Percentiles rank a stretch among this genome's conserved stretches.
These are phyloP conservation scores for Lyophyllum shimeji DNA, from an alignment of 768 basidiomycete species.

Conservation along the genomic window DNA sequence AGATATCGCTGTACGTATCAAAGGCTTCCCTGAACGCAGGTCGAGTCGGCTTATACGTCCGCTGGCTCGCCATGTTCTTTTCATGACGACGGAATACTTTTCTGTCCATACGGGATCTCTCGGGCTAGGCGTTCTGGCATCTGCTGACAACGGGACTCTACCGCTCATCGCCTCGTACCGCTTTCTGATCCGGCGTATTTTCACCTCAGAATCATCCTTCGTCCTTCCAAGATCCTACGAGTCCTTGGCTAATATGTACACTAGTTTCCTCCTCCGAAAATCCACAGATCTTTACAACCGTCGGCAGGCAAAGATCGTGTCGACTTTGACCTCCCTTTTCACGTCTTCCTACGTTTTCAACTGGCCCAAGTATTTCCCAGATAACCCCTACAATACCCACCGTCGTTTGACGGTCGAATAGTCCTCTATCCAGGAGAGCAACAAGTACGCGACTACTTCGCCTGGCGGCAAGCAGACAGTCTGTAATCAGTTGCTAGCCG, in stretches of 20 bases:
- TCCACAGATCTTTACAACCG: conserved; percentile 81
- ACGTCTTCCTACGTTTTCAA: conserved; percentile 88
- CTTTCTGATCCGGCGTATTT: background rate
- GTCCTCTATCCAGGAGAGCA: conserved; percentile 74
- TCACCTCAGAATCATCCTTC: background rate
- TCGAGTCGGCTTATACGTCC: background rate
- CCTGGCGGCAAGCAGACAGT: conserved; percentile 98
- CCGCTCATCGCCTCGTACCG: too few species aligned
- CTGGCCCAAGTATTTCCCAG: conserved; percentile 81
- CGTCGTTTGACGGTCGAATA: conserved; percentile 90
- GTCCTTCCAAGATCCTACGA: background rate
- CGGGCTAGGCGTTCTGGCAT: background rate
- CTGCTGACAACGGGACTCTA: too few species aligned
- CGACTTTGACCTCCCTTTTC: conserved; percentile 82
- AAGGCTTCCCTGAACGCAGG: background rate
- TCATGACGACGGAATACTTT: background rate
- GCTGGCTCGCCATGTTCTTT: background rate
- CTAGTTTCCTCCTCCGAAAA: conserved; percentile 83
- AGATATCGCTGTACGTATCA: background rate
- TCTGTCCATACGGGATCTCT: background rate
- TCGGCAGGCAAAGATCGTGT: conserved; percentile 82
- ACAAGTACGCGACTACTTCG: conserved; percentile 87
- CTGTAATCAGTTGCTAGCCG: conserved; percentile 26
- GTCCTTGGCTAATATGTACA: conserved; percentile 8
- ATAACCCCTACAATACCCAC: conserved; percentile 76